Base-by-base conservation (phyloP, 371 early-diverging fungal genomes). In the Rhizopus delemar region DNA sequence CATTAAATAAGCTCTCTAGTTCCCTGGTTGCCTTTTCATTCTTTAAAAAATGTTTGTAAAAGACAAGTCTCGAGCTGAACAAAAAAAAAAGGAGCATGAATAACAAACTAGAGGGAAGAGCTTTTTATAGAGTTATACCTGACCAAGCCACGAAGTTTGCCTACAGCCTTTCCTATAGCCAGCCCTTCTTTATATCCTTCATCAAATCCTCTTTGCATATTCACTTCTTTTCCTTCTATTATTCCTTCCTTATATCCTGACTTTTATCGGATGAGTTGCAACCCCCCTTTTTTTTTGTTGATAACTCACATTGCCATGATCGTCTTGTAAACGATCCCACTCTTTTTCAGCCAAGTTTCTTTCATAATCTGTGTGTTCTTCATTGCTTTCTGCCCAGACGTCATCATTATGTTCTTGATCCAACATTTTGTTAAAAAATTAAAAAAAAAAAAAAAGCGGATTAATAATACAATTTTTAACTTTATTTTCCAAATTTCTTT, bases 181-280 rank as follows among this genome's bases (percentile, higher is more conserved):
- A 77, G 61, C 7, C 82, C 85, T 50, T 83, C 81, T 7, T 45
- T 58, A 57, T 79, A 88, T 4, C 88, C 88, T 9, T 48, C 50
- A 72, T 88, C 81, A 63, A 88, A 88, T 0, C 88, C 88, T 46
- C 70, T 50, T 57, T 88, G 88, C 70, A 88, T 71, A n/a, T 74
- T 70, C 4, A 69, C 65, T 54, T 86, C 84, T 60, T 88, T 86
- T 48, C 84, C 86, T 64, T 83, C 86, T 4, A 78, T 62, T 46
- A 86, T 80, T 28, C 88, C 88, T 56, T 84, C 86, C 52, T 81
- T 83, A 59, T 86, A 88, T 2, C 88, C 88, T 35, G 73, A 71
- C 87, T 87, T 43, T 35, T 43, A 32, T 6, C 51, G 29, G 41
- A 8, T 36, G 43, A 43, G 43, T 15, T 38, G 2, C 11, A 38